A percentile compares a stretch with the other conserved stretches of the same genome.
Conservation (phyloP, 1,139 yeast species). For the Candida glucosophila region DNA sequence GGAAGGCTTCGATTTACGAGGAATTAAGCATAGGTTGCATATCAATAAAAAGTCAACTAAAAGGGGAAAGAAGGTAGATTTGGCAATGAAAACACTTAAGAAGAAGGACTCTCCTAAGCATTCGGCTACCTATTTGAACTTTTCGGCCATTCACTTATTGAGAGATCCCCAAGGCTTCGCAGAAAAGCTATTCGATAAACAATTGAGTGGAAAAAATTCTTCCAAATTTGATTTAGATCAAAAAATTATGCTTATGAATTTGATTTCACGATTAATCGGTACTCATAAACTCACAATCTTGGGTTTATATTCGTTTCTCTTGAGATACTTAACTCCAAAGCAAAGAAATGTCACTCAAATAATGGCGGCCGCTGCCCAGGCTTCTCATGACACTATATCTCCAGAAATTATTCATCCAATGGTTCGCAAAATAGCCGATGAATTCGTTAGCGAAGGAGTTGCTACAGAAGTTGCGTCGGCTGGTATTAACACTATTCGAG, state of each 20-base stretch:
- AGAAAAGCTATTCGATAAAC: slow-evolving; percentile 65
- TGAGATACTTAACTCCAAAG: slow-evolving; percentile 88
- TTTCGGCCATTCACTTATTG: slow-evolving; percentile 85
- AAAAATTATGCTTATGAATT: slow-evolving; percentile 77
- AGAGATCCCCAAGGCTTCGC: slow-evolving; percentile 99
- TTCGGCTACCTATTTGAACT: slow-evolving; percentile 73
- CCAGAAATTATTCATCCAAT: slow-evolving; percentile 79
- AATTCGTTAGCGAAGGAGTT: slow-evolving; percentile 96
- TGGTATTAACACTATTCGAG: slow-evolving; percentile 90
- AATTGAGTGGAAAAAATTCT: slow-evolving; percentile 59
- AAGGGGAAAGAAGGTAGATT: slow-evolving; percentile 69
- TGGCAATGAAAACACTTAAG: slow-evolving; percentile 60
- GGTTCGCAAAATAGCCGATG: slow-evolving; percentile 89
- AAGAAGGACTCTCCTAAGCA: slow-evolving; percentile 45
- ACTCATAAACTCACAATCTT: slow-evolving; percentile 86
- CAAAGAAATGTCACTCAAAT: slow-evolving; percentile 91
- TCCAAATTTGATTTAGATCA: slow-evolving; percentile 76
- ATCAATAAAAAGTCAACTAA: slow-evolving; percentile 78
- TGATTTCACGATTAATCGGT: slow-evolving; percentile 83
- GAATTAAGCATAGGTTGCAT: slow-evolving; percentile 71
- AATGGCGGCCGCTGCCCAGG: slow-evolving; percentile 95
- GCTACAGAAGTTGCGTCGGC: slow-evolving; percentile 98
- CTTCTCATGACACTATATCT: slow-evolving; percentile 93
- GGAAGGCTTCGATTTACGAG: slow-evolving; percentile 57
- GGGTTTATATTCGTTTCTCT: slow-evolving; percentile 80